These are phyloP conservation scores for Oryza glumipatula DNA, from an alignment of 176 grass and related monocot species.

Conservation along the genomic window DNA sequence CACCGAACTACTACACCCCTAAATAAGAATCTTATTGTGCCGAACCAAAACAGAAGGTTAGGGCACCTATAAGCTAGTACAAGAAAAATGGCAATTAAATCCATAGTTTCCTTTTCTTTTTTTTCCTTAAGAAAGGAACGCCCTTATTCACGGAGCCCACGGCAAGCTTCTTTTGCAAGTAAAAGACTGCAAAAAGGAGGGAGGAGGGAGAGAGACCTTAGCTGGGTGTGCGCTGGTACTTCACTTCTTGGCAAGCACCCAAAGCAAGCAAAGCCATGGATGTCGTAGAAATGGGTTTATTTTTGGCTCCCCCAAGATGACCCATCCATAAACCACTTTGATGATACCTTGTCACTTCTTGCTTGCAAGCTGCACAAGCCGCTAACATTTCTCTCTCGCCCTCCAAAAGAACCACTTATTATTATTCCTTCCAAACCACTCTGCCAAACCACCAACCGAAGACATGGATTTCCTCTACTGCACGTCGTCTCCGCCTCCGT, in stretches of 20 bases:
- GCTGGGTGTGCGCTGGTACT: conserved; percentile 41
- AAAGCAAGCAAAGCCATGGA: conserved; percentile 34
- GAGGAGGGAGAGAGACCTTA: conserved; percentile 8
- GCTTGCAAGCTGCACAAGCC: background rate
- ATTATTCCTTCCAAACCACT: conserved; percentile 6
- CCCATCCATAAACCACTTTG: background rate
- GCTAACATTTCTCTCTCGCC: background rate
- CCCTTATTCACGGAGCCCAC: conserved; percentile 61
- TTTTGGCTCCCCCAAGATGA: background rate
- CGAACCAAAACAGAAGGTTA: background rate
- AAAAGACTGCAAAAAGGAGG: conserved; percentile 50
- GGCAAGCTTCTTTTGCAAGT: conserved; percentile 43
- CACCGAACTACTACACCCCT: background rate
- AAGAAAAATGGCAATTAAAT: background rate
- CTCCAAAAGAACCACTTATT: conserved; percentile 29
- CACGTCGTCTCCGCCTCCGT: background rate
- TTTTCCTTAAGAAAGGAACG: background rate
- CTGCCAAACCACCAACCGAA: background rate
- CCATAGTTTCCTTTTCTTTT: background rate
- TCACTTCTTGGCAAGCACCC: conserved; percentile 15
- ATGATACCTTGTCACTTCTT: background rate
- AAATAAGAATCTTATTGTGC: conserved; percentile 8
- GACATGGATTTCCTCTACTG: conserved; percentile 26
- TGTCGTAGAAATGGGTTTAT: conserved; percentile 16
- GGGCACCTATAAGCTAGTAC: background rate